A percentile compares a stretch with the other conserved stretches of the same genome.
phyloP scores from a whole-genome alignment of 1,284 basidiomycete genomes.

The Fomitopsis palustris region DNA sequence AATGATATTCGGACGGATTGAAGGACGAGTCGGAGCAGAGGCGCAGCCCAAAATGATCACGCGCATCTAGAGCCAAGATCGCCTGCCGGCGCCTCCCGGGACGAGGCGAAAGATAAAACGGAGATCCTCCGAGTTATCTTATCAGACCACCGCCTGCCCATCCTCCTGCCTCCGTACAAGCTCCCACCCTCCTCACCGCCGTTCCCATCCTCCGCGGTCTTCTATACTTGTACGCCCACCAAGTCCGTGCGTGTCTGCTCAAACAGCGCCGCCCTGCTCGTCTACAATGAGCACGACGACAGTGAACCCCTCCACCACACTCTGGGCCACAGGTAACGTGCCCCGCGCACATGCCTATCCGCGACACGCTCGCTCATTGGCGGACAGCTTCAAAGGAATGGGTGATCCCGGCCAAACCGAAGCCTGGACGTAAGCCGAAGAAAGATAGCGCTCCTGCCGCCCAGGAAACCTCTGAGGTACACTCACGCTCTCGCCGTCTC shows the following conservation, averaged over 20 bases:
- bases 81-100: constrained; percentile 4
- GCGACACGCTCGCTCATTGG: constrained; percentile 35
- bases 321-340: constrained; percentile 46
- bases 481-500: constrained; percentile 9
- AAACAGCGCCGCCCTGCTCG: constrained; percentile 5
- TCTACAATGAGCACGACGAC: constrained; percentile 26
- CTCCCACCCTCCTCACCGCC: constrained; percentile 8
- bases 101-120: constrained; percentile 14
- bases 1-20: constrained; percentile 5
- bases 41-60: constrained; percentile 1
- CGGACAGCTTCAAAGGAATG: constrained; percentile 80
- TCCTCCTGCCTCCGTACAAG: constrained; percentile 12
- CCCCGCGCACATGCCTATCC: constrained; percentile 29
- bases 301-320: constrained; percentile 40
- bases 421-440: constrained; percentile 88
- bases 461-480: constrained; percentile 47
- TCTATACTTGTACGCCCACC: background rate
- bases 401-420: constrained; percentile 86
- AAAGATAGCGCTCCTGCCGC: constrained; percentile 45
- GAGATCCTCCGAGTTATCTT: constrained; percentile 25
- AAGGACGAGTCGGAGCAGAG: background rate
- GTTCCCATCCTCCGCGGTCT: background rate
- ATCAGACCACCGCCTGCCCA: constrained; percentile 27
- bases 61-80: constrained; percentile 6
- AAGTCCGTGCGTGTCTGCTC: background rate